Conservation (phyloP, 2,329 filamentous ascomycete genomes). For the Aspergillus sp. region DNA sequence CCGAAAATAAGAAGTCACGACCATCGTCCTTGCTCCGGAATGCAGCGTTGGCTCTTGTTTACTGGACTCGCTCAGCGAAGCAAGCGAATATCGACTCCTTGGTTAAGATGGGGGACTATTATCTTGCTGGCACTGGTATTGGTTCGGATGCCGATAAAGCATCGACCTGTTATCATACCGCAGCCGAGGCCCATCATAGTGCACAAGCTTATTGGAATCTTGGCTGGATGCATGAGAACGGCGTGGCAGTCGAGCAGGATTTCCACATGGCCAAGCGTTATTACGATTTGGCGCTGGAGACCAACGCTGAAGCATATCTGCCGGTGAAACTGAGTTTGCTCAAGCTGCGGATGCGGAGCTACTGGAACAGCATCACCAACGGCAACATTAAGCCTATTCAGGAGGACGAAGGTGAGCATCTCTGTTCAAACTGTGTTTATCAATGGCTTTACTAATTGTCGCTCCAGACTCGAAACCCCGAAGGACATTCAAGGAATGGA, state of each 20-base stretch:
- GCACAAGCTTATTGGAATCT: constrained; percentile 95
- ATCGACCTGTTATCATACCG: constrained; percentile 83
- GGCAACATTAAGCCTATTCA: constrained; percentile 89
- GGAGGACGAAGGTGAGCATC: constrained; percentile 68
- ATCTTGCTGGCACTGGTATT: constrained; percentile 72
- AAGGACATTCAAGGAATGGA: constrained; percentile 77
- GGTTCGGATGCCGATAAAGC: constrained; percentile 70
- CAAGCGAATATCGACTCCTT: constrained; percentile 89
- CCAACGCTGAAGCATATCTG: constrained; percentile 87
- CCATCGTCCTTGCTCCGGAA: constrained; percentile 46
- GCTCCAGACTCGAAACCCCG: constrained; percentile 57
- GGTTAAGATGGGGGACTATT: constrained; percentile 98
- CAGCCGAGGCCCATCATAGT: constrained; percentile 82
- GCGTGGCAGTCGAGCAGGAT: constrained; percentile 83
- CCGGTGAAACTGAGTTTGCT: constrained; percentile 82
- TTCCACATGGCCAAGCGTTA: constrained; percentile 95
- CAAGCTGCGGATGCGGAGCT: constrained; percentile 75
- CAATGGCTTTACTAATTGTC: background rate
- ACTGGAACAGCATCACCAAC: constrained; percentile 88
- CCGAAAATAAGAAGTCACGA: constrained; percentile 29
- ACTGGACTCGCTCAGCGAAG: constrained; percentile 90
- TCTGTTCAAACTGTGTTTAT: background rate
- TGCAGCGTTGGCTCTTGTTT: constrained; percentile 66
- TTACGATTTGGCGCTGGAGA: constrained; percentile 85
- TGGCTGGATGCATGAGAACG: constrained; percentile 99